Evolutionary conservation across 2,329 filamentous ascomycete species (phyloP).

Genomic region (Raffaelea albimanens): DNA sequence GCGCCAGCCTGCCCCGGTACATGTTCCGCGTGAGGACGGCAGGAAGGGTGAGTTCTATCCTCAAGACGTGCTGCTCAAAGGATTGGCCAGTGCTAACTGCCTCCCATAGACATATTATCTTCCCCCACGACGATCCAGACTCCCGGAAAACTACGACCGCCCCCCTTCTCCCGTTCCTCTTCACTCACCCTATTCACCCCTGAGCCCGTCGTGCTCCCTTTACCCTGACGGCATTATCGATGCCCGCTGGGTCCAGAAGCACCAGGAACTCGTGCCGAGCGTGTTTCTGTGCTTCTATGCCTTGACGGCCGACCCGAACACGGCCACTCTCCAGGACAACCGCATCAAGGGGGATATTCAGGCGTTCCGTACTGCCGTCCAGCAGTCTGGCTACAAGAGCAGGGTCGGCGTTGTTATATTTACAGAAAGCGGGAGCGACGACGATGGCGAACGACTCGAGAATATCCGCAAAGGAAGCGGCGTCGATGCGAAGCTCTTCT

Average conservation of each 20-base stretch:
- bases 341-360: conserved; percentile 82
- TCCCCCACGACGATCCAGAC: conserved; percentile 46
- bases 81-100: too few relatives aligned
- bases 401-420: conserved; percentile 70
- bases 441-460: conserved; percentile 65
- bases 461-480: conserved; percentile 71
- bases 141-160: conserved; percentile 40
- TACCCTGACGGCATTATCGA: conserved; percentile 88
- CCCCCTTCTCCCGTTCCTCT: conserved; percentile 46
- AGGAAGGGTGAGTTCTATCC: conserved; percentile 61
- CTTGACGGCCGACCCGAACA: conserved; percentile 62
- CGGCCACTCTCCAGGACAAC: conserved; percentile 73
- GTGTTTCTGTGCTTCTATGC: conserved; percentile 74
- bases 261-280: conserved; percentile 75
- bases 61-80: too few relatives aligned
- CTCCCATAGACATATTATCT: conserved; percentile 41
- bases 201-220: conserved; percentile 71
- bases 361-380: conserved; percentile 58
- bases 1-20: conserved; percentile 40
- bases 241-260: conserved; percentile 75
- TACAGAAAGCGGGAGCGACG: conserved; percentile 45
- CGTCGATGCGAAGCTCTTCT: conserved; percentile 75
- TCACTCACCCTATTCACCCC: conserved; percentile 84
- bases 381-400: conserved; percentile 65
- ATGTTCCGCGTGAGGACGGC: conserved; percentile 63